phyloP scores from a whole-genome alignment of 148 eudicot species.

The Simmondsia chinensis region DNA sequence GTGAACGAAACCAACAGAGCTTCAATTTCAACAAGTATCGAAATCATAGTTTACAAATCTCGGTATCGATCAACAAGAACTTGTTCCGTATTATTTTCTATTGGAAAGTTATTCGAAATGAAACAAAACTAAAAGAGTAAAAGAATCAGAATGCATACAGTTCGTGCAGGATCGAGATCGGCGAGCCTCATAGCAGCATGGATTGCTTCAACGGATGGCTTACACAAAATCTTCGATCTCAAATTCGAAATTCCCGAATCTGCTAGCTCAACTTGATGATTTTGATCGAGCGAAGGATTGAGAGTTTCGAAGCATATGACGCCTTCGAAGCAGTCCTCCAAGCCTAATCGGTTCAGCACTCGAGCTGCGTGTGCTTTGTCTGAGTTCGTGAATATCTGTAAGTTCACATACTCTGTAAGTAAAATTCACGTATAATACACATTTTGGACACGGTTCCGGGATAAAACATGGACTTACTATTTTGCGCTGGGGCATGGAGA shows the following conservation, averaged over 20 bases:
- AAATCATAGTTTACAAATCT: too few species aligned
- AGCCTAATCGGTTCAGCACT: conserved; percentile 42
- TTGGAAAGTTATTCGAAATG: too few species aligned
- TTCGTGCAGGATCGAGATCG: conserved; percentile 58
- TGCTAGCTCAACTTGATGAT: conserved; percentile 6
- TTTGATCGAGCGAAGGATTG: conserved; percentile 26
- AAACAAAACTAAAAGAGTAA: too few species aligned
- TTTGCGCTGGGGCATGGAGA: conserved; percentile 82
- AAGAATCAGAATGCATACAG: conserved; percentile 23
- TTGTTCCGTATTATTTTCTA: too few species aligned
- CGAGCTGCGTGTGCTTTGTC: conserved; percentile 57
- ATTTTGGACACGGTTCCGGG: background rate
- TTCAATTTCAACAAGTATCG: too few species aligned
- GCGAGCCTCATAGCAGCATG: conserved; percentile 72
- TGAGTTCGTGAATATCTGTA: conserved; percentile 82
- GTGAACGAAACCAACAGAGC: too few species aligned
- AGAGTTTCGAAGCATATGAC: conserved; percentile 90
- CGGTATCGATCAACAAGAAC: too few species aligned
- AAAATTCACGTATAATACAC: too few species aligned
- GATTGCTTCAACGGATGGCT: conserved; percentile 60
- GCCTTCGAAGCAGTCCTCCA: conserved; percentile 92
- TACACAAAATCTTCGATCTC: conserved; percentile 47
- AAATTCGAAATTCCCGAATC: too few species aligned
- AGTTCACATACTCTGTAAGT: too few species aligned
- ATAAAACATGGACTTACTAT: conserved; percentile 37